A percentile compares a stretch with the other conserved stretches of the same genome.
phyloP scores from a whole-genome alignment of 75 land plant species.

The Selaginella moellendorffii region DNA sequence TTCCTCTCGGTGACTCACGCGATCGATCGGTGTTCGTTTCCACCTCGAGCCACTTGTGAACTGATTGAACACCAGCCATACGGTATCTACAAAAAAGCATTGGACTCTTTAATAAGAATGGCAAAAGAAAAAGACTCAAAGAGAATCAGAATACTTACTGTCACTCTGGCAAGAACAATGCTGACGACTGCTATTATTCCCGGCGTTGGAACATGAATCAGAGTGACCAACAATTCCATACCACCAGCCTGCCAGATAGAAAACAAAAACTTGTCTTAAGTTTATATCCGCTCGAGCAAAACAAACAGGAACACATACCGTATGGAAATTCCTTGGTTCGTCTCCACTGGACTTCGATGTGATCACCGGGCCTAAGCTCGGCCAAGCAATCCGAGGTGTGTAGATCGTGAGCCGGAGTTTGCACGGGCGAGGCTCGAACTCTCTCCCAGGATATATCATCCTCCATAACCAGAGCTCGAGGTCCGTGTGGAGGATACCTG shows the following conservation, averaged over 20 bases:
- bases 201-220: conserved; percentile 2
- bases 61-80: conserved; percentile 11
- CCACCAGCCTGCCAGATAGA: conserved; percentile 16
- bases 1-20: neutral
- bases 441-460: conserved; percentile 15
- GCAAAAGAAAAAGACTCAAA: neutral
- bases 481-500: conserved; percentile 13
- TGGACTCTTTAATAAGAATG: neutral
- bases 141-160: conserved; percentile 3
- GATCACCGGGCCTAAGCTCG: conserved; percentile 14
- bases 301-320: neutral
- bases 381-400: conserved; percentile 1
- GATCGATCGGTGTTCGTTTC: neutral
- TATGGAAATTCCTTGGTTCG: conserved; percentile 11
- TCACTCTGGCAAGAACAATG: conserved; percentile 11
- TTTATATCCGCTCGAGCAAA: too few relatives aligned
- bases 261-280: neutral
- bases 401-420: conserved; percentile 4
- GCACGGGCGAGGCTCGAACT: conserved; percentile 6
- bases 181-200: neutral
- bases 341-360: conserved; percentile 19
- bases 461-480: conserved; percentile 5
- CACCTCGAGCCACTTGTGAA: conserved; percentile 9
- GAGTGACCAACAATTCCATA: conserved; percentile 13
- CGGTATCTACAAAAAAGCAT: conserved; percentile 1